These are phyloP conservation scores for Plantago coronopus DNA, from an alignment of 305 asterid genomes.

Conservation along the genomic window DNA sequence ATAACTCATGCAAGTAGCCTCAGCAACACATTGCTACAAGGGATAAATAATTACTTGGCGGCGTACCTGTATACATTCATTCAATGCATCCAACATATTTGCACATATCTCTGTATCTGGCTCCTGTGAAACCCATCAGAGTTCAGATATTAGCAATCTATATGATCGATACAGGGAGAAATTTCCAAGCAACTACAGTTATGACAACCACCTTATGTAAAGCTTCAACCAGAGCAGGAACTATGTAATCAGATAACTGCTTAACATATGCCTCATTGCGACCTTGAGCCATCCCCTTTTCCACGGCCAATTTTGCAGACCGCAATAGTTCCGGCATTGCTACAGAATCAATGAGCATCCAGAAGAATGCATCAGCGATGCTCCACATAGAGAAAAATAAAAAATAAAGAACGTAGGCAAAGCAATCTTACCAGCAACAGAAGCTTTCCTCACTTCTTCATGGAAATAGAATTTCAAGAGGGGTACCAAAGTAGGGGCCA, in stretches of 20 bases:
- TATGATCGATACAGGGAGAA: not conserved
- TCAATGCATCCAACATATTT: conserved; percentile 76
- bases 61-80: conserved; percentile 83
- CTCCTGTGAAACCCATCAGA: conserved; percentile 49
- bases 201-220: conserved; percentile 68
- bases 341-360: conserved; percentile 25
- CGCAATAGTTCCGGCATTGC: conserved; percentile 97
- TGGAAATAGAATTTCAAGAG: conserved; percentile 93
- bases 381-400: conserved; percentile 10
- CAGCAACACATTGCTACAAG: not conserved
- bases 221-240: conserved; percentile 94
- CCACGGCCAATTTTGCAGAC: conserved; percentile 90
- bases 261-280: conserved; percentile 86
- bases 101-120: conserved; percentile 89
- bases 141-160: conserved; percentile 14
- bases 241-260: conserved; percentile 80
- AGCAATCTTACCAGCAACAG: conserved; percentile 68
- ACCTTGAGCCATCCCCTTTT: conserved; percentile 89
- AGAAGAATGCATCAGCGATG: conserved; percentile 18
- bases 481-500: conserved; percentile 92
- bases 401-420: not conserved
- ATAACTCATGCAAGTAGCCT: not conserved
- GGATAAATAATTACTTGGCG: not conserved
- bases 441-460: conserved; percentile 97
- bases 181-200: not conserved